phyloP scores from a whole-genome alignment of 768 basidiomycete genomes.

The Mycena epipterygia region DNA sequence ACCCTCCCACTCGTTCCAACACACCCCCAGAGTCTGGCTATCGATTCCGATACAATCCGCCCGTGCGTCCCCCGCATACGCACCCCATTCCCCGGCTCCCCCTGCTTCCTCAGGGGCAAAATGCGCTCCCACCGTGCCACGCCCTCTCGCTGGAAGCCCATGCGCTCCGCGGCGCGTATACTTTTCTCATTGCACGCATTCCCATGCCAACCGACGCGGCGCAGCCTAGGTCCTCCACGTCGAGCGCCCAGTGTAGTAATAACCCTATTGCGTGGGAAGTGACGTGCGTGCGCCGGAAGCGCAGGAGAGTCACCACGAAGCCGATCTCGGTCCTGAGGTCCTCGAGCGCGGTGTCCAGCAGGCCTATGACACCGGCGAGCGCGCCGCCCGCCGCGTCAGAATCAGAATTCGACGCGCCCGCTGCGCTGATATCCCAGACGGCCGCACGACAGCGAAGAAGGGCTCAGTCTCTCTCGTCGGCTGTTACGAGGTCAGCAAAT shows the following conservation, averaged over 20 bases:
- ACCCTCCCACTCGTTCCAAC: conserved; percentile 66
- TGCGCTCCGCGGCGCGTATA: conserved; percentile 63
- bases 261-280: conserved; percentile 67
- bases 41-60: conserved; percentile 46
- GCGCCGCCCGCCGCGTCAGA: too few species aligned
- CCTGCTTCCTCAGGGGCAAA: conserved; percentile 54
- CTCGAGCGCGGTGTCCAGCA: conserved; percentile 56
- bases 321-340: conserved; percentile 70
- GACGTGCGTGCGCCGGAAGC: conserved; percentile 75
- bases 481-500: background rate
- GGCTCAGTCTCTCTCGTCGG: background rate
- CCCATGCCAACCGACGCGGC: conserved; percentile 74
- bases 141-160: conserved; percentile 73
- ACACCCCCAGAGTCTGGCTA: conserved; percentile 53
- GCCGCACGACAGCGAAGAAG: background rate
- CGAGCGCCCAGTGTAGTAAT: conserved; percentile 63
- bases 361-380: conserved; percentile 68
- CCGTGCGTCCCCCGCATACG: conserved; percentile 45
- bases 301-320: conserved; percentile 64
- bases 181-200: conserved; percentile 63
- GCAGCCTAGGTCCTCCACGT: conserved; percentile 59
- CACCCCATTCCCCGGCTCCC: conserved; percentile 48
- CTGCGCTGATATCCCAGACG: background rate
- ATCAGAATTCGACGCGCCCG: too few species aligned
- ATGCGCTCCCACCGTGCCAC: conserved; percentile 68